These are phyloP conservation scores for Penicillium sp. DNA, from an alignment of 2,329 filamentous ascomycete genomes.

Conservation along the genomic window DNA sequence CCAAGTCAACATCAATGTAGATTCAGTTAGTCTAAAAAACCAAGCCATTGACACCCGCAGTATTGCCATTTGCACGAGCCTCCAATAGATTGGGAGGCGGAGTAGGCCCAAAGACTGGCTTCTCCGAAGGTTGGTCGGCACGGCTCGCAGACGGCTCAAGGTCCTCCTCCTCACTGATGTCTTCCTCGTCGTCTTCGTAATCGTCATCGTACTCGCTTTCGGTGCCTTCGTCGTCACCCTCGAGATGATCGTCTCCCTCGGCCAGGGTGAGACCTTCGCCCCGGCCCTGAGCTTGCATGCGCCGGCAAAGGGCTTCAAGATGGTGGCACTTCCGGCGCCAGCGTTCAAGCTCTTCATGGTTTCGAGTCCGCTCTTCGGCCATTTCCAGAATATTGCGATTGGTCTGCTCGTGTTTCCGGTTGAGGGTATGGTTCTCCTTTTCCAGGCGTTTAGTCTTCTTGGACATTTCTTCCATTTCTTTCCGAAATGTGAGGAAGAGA, in stretches of 20 bases:
- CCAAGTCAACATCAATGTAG: conserved; percentile 5
- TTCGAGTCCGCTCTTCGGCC: conserved; percentile 83
- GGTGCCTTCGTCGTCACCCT: conserved; percentile 45
- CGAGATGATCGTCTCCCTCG: conserved; percentile 49
- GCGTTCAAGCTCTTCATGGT: conserved; percentile 71
- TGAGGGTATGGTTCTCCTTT: conserved; percentile 89
- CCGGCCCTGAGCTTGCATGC: conserved; percentile 92
- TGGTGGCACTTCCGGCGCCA: conserved; percentile 83
- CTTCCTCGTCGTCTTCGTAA: conserved; percentile 60
- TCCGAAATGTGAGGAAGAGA: conserved; percentile 90
- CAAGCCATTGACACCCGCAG: conserved; percentile 43
- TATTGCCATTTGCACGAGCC: conserved; percentile 45
- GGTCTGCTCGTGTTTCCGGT: conserved; percentile 87
- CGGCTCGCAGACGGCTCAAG: conserved; percentile 34
- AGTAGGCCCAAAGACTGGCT: conserved; percentile 48
- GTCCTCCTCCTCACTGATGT: conserved; percentile 56
- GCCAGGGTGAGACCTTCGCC: conserved; percentile 64
- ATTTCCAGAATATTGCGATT: conserved; percentile 95
- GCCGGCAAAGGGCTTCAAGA: conserved; percentile 88
- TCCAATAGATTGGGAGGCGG: conserved; percentile 50
- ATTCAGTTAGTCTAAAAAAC: conserved; percentile 2
- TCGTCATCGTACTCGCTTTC: conserved; percentile 54
- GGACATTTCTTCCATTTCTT: conserved; percentile 99
- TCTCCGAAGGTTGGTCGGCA: conserved; percentile 34
- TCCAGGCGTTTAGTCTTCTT: conserved; percentile 97